Conservation (phyloP, 768 basidiomycete genomes). For the Psilocybe sp. region DNA sequence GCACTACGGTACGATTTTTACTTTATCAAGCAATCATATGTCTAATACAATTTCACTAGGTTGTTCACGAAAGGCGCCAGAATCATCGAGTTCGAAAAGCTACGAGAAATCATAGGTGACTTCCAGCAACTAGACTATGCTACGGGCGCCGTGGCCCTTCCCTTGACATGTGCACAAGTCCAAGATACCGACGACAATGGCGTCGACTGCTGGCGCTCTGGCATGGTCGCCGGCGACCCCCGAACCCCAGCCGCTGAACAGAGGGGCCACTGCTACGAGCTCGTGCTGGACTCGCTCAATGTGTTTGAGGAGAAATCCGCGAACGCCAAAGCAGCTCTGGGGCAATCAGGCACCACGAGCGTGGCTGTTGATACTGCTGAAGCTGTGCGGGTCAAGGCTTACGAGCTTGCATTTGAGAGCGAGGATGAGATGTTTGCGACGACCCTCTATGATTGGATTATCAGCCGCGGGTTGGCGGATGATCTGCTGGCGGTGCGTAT, state of each 20-base stretch:
- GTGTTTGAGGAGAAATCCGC: conserved; percentile 71
- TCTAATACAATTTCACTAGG: conserved; percentile 34
- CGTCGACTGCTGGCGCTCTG: conserved; percentile 73
- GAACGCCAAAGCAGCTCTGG: conserved; percentile 14
- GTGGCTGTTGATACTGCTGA: conserved; percentile 55
- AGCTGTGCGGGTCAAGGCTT: conserved; percentile 77
- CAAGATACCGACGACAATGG: conserved; percentile 77
- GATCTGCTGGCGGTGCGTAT: conserved; percentile 80
- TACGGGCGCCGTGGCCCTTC: conserved; percentile 83
- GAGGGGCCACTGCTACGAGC: conserved; percentile 75
- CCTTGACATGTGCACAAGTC: conserved; percentile 76
- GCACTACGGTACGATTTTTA: conserved; percentile 66
- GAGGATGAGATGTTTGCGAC: conserved; percentile 95
- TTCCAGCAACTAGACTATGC: conserved; percentile 84
- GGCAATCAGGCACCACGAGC: conserved; percentile 16
- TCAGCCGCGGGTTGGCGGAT: conserved; percentile 74
- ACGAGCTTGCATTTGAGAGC: conserved; percentile 79
- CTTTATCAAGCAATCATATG: conserved; percentile 4
- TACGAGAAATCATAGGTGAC: conserved; percentile 85
- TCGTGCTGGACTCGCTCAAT: conserved; percentile 77
- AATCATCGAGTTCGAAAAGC: conserved; percentile 78
- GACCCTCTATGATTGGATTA: conserved; percentile 92
- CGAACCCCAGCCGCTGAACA: conserved; percentile 56
- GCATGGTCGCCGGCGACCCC: conserved; percentile 52
- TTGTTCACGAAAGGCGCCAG: conserved; percentile 87